Percentiles rank a stretch among this genome's conserved stretches.
Evolutionary conservation across 768 basidiomycete species (phyloP).

Genomic region (Galerina marginata): DNA sequence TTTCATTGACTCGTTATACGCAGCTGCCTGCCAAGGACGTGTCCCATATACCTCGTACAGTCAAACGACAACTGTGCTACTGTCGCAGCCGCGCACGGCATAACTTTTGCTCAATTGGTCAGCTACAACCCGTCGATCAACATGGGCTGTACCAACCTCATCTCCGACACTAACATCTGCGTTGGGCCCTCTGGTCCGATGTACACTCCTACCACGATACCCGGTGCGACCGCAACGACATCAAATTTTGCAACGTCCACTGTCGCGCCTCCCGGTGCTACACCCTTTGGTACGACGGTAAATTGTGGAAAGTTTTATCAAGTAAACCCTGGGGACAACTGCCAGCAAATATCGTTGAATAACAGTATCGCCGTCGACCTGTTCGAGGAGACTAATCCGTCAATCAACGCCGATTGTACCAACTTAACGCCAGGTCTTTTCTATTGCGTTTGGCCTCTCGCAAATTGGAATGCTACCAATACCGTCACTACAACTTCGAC

Average conservation of each 20-base stretch:
- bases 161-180: not conserved
- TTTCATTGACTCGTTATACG: no score
- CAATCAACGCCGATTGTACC: not conserved
- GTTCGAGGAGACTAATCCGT: not conserved
- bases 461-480: not conserved
- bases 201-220: not conserved
- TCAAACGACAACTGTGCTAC: not conserved
- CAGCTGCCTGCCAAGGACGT: not conserved
- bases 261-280: not conserved
- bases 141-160: not conserved
- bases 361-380: not conserved
- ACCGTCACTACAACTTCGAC: not conserved
- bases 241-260: not conserved
- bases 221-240: not conserved
- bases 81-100: not conserved
- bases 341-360: not conserved
- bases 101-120: not conserved
- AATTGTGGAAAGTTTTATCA: not conserved
- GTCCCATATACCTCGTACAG: not conserved
- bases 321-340: not conserved
- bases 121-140: not conserved
- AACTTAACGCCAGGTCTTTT: not conserved
- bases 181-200: not conserved
- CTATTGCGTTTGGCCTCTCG: not conserved
- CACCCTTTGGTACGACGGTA: not conserved